phyloP scores from a whole-genome alignment of 1,139 yeast genomes.

The Yarrowia galli region DNA sequence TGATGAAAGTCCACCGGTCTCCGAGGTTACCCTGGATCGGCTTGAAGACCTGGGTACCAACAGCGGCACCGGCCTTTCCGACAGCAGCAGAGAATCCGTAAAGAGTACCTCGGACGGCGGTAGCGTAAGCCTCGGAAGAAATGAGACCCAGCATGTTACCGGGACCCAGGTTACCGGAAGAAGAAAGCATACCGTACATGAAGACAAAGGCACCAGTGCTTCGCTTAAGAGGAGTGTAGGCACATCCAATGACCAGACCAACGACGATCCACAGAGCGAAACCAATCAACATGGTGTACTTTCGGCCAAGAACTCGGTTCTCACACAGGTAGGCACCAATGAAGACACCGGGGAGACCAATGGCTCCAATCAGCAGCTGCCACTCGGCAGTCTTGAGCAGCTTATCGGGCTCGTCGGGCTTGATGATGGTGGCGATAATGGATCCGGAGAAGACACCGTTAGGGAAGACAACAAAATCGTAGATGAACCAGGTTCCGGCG shows the following conservation, averaged over 20 bases:
- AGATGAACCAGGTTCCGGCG: conserved; percentile 67
- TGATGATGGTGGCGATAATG: conserved; percentile 59
- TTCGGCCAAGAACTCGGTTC: conserved; percentile 57
- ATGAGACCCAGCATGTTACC: conserved; percentile 76
- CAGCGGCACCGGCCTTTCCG: conserved; percentile 64
- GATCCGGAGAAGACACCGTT: conserved; percentile 65
- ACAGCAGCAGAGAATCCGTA: conserved; percentile 62
- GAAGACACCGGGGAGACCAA: conserved; percentile 66
- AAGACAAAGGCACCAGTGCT: conserved; percentile 54
- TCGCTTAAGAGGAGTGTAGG: conserved; percentile 56
- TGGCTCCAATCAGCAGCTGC: conserved; percentile 60
- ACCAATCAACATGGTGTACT: conserved; percentile 64
- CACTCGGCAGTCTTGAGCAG: conserved; percentile 62
- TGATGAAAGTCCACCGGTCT: conserved; percentile 59
- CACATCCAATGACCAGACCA: conserved; percentile 65
- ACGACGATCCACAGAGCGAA: conserved; percentile 65
- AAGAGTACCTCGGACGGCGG: conserved; percentile 75
- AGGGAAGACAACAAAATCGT: conserved; percentile 71
- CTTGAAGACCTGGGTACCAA: conserved; percentile 58
- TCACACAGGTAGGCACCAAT: conserved; percentile 64
- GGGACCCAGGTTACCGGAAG: conserved; percentile 75
- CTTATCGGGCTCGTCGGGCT: conserved; percentile 49
- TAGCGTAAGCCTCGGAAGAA: conserved; percentile 73
- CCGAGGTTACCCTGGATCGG: conserved; percentile 56
- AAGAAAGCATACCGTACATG: conserved; percentile 66